These are phyloP conservation scores for Ananas comosus DNA, from an alignment of 176 grass and related monocot species.

Conservation along the genomic window DNA sequence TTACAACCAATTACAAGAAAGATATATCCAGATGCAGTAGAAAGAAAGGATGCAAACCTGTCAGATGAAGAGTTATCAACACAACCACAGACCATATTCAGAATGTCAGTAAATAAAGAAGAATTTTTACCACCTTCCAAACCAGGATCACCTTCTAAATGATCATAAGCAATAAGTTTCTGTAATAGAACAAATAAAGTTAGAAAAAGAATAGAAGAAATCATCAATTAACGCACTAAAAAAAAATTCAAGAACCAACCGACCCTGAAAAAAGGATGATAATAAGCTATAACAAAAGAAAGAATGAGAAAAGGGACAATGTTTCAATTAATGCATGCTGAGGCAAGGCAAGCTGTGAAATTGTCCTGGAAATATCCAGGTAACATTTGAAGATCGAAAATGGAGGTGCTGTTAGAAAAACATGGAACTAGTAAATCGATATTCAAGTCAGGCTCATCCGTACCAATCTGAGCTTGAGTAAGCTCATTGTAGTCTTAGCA, in stretches of 20 bases:
- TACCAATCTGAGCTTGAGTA: too few relatives aligned
- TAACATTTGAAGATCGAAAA: too few relatives aligned
- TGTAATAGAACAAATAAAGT: constrained; percentile 32
- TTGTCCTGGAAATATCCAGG: too few relatives aligned
- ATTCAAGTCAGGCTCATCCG: too few relatives aligned
- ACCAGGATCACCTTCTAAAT: constrained; percentile 99
- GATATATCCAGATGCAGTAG: constrained; percentile 15
- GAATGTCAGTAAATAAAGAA: constrained; percentile 69
- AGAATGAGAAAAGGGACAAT: constrained; percentile 1
- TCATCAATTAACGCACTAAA: constrained; percentile 9
- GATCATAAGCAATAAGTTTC: constrained; percentile 99
- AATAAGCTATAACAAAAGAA: constrained; percentile 12
- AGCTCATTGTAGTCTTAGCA: too few relatives aligned
- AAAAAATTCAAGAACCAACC: constrained; percentile 20
- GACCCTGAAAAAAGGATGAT: neutral
- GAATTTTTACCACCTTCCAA: constrained; percentile 92
- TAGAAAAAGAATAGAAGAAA: constrained; percentile 22
- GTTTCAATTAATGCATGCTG: too few relatives aligned
- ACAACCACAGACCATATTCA: constrained; percentile 81
- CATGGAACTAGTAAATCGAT: too few relatives aligned
- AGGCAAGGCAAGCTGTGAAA: too few relatives aligned
- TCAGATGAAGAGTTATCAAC: constrained; percentile 94
- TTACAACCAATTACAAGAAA: constrained; percentile 21
- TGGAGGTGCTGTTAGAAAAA: too few relatives aligned
- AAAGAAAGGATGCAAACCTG: constrained; percentile 47